phyloP scores from a whole-genome alignment of 345 rosid genomes.

The Ceriops zippeliana region DNA sequence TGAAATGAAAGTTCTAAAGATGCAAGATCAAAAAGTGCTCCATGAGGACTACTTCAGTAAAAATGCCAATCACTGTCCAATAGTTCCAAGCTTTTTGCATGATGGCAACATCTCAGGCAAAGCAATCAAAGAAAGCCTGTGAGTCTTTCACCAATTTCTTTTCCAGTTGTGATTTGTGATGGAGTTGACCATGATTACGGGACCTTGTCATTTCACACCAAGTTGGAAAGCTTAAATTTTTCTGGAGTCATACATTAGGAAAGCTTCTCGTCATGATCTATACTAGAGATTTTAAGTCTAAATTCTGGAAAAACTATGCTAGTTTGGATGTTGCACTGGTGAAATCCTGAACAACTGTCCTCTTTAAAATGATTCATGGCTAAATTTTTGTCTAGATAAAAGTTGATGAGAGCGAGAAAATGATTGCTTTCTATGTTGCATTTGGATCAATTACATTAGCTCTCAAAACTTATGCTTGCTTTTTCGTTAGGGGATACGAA shows the following conservation, averaged over 20 bases:
- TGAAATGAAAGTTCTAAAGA: conserved; percentile 64
- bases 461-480: conserved; percentile 11
- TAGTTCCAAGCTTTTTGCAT: conserved; percentile 87
- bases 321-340: no score
- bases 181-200: not conserved
- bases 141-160: conserved; percentile 36
- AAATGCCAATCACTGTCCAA: conserved; percentile 50
- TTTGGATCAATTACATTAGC: not conserved
- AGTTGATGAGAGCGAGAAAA: not conserved
- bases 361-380: not conserved
- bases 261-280: no score
- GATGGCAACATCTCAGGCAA: conserved; percentile 40
- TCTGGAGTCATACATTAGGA: no score
- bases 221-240: not conserved
- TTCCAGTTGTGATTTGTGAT: not conserved
- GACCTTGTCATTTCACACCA: not conserved
- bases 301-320: no score
- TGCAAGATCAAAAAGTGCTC: conserved; percentile 44
- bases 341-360: no score
- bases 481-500: conserved; percentile 66
- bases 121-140: conserved; percentile 73
- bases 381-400: not conserved
- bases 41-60: conserved; percentile 52
- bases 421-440: not conserved
- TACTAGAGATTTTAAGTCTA: no score